Percentiles rank a stretch among this genome's conserved stretches.
phyloP scores from a whole-genome alignment of 768 basidiomycete genomes.

The Boletellus ananiceps region DNA sequence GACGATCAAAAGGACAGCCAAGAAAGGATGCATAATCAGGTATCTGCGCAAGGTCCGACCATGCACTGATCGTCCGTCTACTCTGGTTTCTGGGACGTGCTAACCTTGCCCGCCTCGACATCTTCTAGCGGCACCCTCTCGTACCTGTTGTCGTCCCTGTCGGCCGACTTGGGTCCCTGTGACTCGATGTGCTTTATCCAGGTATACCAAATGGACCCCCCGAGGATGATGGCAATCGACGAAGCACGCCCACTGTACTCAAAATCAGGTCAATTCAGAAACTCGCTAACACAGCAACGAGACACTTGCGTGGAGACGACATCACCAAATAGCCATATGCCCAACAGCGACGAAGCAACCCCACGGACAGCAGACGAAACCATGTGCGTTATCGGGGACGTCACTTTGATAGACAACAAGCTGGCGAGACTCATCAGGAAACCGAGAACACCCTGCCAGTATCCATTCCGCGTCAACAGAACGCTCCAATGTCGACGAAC shows the following conservation, averaged over 20 bases:
- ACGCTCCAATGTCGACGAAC: neutral
- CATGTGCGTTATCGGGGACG: constrained; percentile 98
- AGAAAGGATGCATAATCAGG: constrained; percentile 4
- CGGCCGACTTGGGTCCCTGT: constrained; percentile 33
- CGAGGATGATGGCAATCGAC: constrained; percentile 77
- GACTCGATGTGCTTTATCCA: constrained; percentile 81
- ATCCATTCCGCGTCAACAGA: neutral
- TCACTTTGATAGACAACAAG: constrained; percentile 92
- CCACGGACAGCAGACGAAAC: constrained; percentile 93
- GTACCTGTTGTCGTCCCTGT: constrained; percentile 37
- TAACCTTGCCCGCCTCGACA: constrained; percentile 46
- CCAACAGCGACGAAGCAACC: constrained; percentile 84
- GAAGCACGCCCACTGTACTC: constrained; percentile 65
- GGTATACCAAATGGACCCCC: constrained; percentile 81
- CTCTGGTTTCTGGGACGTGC: constrained; percentile 26
- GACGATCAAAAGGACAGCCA: constrained; percentile 1
- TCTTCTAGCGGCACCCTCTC: constrained; percentile 64
- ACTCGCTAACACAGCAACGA: neutral
- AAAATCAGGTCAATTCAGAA: constrained; percentile 1
- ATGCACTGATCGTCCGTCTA: constrained; percentile 7
- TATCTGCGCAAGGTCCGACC: constrained; percentile 13
- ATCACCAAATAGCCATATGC: constrained; percentile 77
- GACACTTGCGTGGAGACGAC: constrained; percentile 66
- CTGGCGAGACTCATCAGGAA: constrained; percentile 95
- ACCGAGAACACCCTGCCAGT: constrained; percentile 68